phyloP scores from a whole-genome alignment of 306 rosid species.

The Quercus dentata region DNA sequence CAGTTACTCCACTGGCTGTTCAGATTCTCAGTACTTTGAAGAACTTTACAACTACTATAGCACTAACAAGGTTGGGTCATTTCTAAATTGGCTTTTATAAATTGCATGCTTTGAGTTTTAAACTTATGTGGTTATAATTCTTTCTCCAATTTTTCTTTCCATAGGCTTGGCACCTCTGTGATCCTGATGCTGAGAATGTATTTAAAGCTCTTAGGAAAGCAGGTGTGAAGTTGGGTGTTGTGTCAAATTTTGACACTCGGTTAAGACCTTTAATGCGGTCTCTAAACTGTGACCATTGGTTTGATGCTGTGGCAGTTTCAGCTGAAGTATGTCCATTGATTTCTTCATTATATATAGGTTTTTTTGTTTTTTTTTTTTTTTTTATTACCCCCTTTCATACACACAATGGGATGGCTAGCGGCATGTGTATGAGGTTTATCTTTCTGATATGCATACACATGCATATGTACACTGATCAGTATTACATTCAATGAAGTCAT shows the following conservation, averaged over 20 bases:
- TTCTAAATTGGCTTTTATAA: not conserved
- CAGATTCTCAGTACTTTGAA: conserved; percentile 93
- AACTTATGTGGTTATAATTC: conserved; percentile 10
- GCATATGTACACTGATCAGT: not conserved
- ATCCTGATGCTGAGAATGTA: conserved; percentile 74
- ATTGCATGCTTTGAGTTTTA: not conserved
- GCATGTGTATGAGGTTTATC: not conserved
- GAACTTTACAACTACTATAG: conserved; percentile 81
- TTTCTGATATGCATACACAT: not conserved
- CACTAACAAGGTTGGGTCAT: conserved; percentile 69
- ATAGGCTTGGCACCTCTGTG: conserved; percentile 97
- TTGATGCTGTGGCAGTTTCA: conserved; percentile 95
- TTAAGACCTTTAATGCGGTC: conserved; percentile 78
- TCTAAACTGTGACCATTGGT: conserved; percentile 84
- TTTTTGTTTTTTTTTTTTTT: not conserved
- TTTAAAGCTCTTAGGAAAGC: conserved; percentile 68
- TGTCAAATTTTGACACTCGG: conserved; percentile 93
- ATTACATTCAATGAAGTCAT: not conserved
- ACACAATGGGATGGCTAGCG: not conserved
- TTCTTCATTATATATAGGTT: not conserved
- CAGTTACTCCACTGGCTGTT: conserved; percentile 85
- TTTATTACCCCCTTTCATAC: not conserved
- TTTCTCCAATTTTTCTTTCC: conserved; percentile 15
- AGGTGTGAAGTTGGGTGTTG: conserved; percentile 81
- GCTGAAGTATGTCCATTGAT: conserved; percentile 63